Evolutionary conservation across 1,284 basidiomycete species (phyloP), one percentile per base, ranked within the genome.

Genomic region (Xerocomus nothofagi): DNA sequence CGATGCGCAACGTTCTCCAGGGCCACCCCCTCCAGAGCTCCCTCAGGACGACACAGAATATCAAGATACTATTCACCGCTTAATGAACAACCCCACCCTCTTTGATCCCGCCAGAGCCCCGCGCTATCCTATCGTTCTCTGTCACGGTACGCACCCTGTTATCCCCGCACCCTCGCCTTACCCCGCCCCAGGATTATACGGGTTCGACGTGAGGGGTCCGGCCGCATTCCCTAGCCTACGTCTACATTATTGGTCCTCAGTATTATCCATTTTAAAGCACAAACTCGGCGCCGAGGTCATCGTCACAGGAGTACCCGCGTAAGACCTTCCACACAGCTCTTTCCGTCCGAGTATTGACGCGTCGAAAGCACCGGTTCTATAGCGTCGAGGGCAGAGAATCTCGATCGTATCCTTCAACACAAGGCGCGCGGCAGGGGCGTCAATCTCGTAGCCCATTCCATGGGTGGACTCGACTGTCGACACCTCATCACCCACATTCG

Each of bases 401-500:
- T 99, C 56, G 81, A 99, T 69, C 73, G 78, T 20, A 85, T 89
- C 56, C 78, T 99, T 10, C 75, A 82, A 53, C 67, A 76, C 24
- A 86, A 80, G 44, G 84, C 86, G 1, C 75, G 73, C 39, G 92
- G 82, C 40, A 81, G 80, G 61, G 88, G 82, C 46, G 69, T 98
- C 63, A 99, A 99, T 69, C 87, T 99, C 62, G 76, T 99, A 39
- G 97, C 92, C 0, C 97, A 99, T 67, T 94, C 91, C 17, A 99
- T 99, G 97, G 92, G 92, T 20, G 94, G 94, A 1, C 78, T 98
- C n/a, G 94, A 98, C 63, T 92, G 91, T 62, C 81, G 96, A 43
- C 85, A 98, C 66, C 75, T 99, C 15, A 93, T 99, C 49, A 84
- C 91, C 3, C 87, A 91, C 65, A 79, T 96, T 61, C 81, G 81